Evolutionary conservation across 1,284 basidiomycete species (phyloP).

Genomic region (Mycena citricolor): DNA sequence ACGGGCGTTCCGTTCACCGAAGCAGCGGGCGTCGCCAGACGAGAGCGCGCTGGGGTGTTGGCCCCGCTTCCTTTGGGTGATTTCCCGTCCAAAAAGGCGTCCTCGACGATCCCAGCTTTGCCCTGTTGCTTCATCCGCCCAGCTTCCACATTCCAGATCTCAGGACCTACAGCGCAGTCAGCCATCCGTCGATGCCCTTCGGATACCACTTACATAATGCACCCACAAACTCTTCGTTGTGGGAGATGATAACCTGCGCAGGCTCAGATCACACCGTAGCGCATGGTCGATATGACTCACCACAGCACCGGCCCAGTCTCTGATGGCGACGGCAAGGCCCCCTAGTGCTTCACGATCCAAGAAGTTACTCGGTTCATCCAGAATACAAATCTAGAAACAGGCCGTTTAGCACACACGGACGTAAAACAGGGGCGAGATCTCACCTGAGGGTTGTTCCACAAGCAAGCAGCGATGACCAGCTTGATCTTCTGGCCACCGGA

Average conservation of each 20-base stretch:
- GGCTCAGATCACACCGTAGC: conserved; percentile 23
- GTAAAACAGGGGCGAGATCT: not conserved
- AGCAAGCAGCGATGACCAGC: conserved; percentile 55
- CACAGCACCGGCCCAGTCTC: conserved; percentile 95
- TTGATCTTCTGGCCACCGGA: conserved; percentile 57
- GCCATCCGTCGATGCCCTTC: conserved; percentile 10
- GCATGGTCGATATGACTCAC: conserved; percentile 43
- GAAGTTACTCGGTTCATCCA: conserved; percentile 98
- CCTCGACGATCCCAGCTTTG: conserved; percentile 83
- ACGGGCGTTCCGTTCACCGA: conserved; percentile 68
- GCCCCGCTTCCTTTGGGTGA: conserved; percentile 68
- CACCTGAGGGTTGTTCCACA: conserved; percentile 94
- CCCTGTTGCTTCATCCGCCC: conserved; percentile 87
- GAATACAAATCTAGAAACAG: conserved; percentile 59
- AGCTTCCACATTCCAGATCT: conserved; percentile 80
- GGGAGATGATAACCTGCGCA: conserved; percentile 87
- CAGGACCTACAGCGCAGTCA: conserved; percentile 52
- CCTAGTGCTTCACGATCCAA: conserved; percentile 88
- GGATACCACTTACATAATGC: conserved; percentile 68
- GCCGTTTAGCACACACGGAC: conserved; percentile 5
- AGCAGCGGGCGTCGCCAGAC: conserved; percentile 61
- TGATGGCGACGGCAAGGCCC: conserved; percentile 94
- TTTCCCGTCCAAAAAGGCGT: conserved; percentile 61
- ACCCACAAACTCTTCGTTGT: conserved; percentile 90
- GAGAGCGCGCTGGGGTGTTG: conserved; percentile 67